Percentiles rank a stretch among this genome's conserved stretches.
These are phyloP conservation scores for Heteromeles arbutifolia DNA, from an alignment of 306 rosid species.

Conservation along the genomic window DNA sequence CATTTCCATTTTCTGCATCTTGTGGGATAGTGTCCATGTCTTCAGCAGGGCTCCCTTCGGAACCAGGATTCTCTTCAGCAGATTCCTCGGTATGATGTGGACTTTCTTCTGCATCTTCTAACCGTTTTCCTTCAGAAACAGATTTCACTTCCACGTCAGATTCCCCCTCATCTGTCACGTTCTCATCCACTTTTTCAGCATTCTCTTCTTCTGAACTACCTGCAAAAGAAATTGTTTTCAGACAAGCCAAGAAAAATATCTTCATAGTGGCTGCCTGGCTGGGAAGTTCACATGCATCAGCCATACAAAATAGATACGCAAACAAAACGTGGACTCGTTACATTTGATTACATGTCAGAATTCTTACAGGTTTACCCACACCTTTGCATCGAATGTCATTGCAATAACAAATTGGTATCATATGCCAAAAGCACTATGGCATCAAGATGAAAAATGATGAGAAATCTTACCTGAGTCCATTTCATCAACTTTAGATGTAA, in stretches of 20 bases:
- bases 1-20: conserved; percentile 32
- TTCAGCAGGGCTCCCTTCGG: conserved; percentile 33
- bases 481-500: conserved; percentile 40
- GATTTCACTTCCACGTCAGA: conserved; percentile 44
- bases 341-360: background rate
- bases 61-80: conserved; percentile 43
- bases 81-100: conserved; percentile 36
- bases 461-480: conserved; percentile 52
- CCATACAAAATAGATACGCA: background rate
- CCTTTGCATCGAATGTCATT: background rate
- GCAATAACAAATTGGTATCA: background rate
- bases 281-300: background rate
- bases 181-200: conserved; percentile 33
- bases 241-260: background rate
- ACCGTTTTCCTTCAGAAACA: conserved; percentile 36
- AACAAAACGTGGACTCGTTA: background rate
- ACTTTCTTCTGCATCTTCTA: conserved; percentile 24
- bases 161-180: conserved; percentile 32
- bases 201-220: conserved; percentile 62
- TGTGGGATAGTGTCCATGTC: conserved; percentile 29
- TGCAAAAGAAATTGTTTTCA: conserved; percentile 13
- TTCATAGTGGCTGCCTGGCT: background rate
- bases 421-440: background rate
- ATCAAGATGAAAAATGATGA: conserved; percentile 6
- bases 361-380: background rate